These are phyloP conservation scores for Ormosia emarginata DNA, from an alignment of 306 rosid species.

Conservation along the genomic window DNA sequence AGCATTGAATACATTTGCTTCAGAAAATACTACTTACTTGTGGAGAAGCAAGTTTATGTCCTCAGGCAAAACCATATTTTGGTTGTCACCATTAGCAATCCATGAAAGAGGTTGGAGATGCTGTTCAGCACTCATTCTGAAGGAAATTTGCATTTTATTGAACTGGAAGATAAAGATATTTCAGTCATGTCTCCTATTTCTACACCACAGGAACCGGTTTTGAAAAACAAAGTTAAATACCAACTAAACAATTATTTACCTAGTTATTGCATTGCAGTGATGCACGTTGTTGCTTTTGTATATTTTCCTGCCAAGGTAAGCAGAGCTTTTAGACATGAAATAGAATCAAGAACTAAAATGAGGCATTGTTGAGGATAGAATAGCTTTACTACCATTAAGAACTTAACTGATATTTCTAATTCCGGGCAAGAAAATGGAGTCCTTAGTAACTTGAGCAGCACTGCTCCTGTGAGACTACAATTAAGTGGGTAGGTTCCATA, in stretches of 20 bases:
- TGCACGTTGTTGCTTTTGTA: conserved; percentile 70
- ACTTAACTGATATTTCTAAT: neutral
- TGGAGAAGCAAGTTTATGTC: conserved; percentile 62
- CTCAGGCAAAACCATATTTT: conserved; percentile 42
- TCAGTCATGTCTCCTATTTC: neutral
- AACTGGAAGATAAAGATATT: conserved; percentile 51
- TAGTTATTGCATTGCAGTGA: conserved; percentile 69
- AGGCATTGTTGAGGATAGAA: neutral
- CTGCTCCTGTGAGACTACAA: conserved; percentile 53
- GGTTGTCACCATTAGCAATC: conserved; percentile 49
- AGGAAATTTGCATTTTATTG: conserved; percentile 65
- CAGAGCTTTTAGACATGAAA: neutral
- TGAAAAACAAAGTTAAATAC: neutral
- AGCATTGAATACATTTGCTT: neutral
- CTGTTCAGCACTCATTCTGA: conserved; percentile 62
- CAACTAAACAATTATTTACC: conserved; percentile 41
- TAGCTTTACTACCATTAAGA: neutral
- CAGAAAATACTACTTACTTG: conserved; percentile 41
- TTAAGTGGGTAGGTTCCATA: conserved; percentile 61
- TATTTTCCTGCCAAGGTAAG: conserved; percentile 42
- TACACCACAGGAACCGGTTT: neutral
- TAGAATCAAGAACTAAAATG: neutral
- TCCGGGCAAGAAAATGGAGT: conserved; percentile 16
- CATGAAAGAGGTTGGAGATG: conserved; percentile 73
- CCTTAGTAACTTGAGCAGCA: conserved; percentile 15